Base-by-base conservation (phyloP, 2,329 filamentous ascomycete species). In the Penicillium nordicum region DNA sequence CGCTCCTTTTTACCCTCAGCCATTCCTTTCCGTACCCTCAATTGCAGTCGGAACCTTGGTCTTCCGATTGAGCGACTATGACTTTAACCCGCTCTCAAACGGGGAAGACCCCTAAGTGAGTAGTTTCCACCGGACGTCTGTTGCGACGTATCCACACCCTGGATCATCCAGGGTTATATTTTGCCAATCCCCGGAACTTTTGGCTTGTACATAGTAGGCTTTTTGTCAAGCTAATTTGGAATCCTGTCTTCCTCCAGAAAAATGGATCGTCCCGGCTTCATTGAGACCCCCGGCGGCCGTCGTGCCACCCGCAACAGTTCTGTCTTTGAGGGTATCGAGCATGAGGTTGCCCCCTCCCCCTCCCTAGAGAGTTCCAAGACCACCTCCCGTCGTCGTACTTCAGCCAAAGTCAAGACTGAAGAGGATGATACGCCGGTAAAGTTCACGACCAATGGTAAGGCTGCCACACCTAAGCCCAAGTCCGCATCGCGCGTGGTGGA, bases 101-200 rank as follows among this genome's bases (percentile, higher is more conserved):
- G 62, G 78, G 78, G 62, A 79, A 78, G 67, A 79, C 78, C 57
- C 78, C 79, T 60, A 79, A 71, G 79, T 81, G 75, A 69, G 75
- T 73, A 55, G 50, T 53, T 64, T 53, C 47, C 57, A 50, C 49
- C 57, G 44, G 44, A 60, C 60, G 25, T 40, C n/a, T 36, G 18
- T 59, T 56, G 57, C 61, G 45, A 57, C 61, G 50, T 50, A 46
- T 52, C 53, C 55, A 56, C 53, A 57, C 51, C 55, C 60, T 55
- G 37, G 43, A 43, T 40, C 4, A 16, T 9, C 49, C 40, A 32
- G 16, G 48, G 57, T 58, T 61, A 61, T 60, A 63, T 55, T 30
- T 53, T 50, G 40, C 55, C 56, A 41, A 46, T 42, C 36, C 46
- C 40, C 43, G 27, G 29, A 30, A 25, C 3, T 41, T 32, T 32